Percentiles rank a stretch among this genome's conserved stretches.
phyloP scores from a whole-genome alignment of 2,329 filamentous ascomycete species.

The Fusarium xylarioides region DNA sequence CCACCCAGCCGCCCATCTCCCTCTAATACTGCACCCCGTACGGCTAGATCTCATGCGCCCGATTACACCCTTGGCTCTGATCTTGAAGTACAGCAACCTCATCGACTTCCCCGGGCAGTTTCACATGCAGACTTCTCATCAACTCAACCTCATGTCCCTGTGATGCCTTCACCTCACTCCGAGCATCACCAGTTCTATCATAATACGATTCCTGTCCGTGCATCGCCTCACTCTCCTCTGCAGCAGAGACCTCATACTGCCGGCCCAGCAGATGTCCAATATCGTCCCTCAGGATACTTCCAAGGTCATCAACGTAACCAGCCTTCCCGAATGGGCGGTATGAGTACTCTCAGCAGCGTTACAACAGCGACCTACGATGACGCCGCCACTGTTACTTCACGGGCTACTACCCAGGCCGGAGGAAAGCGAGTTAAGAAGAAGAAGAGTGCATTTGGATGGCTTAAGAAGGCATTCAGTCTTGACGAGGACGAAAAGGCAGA shows the following conservation, averaged over 20 bases:
- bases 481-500: conserved; percentile 70
- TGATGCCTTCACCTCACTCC: conserved; percentile 47
- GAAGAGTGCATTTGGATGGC: conserved; percentile 72
- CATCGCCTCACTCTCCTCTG: conserved; percentile 70
- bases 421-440: conserved; percentile 68
- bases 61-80: conserved; percentile 62
- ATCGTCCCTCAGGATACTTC: conserved; percentile 46
- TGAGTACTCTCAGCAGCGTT: conserved; percentile 67
- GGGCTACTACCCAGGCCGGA: conserved; percentile 42
- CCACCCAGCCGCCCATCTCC: conserved; percentile 42
- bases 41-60: conserved; percentile 44
- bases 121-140: conserved; percentile 45
- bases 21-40: conserved; percentile 47
- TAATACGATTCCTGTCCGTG: conserved; percentile 59
- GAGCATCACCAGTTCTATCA: conserved; percentile 64
- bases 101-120: conserved; percentile 47
- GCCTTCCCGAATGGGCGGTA: conserved; percentile 62
- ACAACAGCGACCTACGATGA: conserved; percentile 58
- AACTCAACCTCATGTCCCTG: conserved; percentile 33
- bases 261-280: conserved; percentile 44
- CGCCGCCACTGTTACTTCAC: conserved; percentile 41
- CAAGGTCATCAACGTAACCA: conserved; percentile 57
- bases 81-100: conserved; percentile 50
- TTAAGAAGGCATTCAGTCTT: conserved; percentile 73
- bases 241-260: conserved; percentile 68